Evolutionary conservation across 2,329 filamentous ascomycete species (phyloP), one percentile per base, ranked within the genome.

Genomic region (Fusarium floridanum): DNA sequence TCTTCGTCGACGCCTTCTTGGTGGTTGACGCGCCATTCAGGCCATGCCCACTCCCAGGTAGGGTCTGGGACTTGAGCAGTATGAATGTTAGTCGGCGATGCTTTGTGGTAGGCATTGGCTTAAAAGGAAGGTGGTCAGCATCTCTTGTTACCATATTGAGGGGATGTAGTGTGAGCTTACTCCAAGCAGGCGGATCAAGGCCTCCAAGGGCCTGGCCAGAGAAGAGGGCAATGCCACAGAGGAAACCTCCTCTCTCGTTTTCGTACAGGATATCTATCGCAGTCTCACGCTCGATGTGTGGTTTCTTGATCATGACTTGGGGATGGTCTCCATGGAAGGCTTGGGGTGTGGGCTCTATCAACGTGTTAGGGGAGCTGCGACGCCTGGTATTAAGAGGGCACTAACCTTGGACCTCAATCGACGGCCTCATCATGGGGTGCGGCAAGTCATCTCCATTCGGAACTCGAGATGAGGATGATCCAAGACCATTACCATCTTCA

Each of bases 61-160:
- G 97, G 97, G 81, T 99, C 97, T 0, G 97, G 97, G 2, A 98
- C 91, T 82, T 98, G 95, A 0, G 96, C 95, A 70, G 95, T 98
- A 69, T 92, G 90, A 72, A 96, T 97, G 80, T 88, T 84, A 11
- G 90, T 92, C 12, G 89, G 89, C 61, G 89, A 91, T 12, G 89
- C 82, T 71, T 89, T 90, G 76, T 91, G 87, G 27, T 85, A 89
- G 22, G 84, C 84, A 76, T 95, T 98, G 60, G 95, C 83, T 84
- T 57, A 32, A 45, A 37, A 37, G 12, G 20, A 50, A 39, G 48
- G 12, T 32, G 8, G 61, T 76, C 53, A 78, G 64, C 41, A 50
- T 29, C 32, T 34, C 41, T 36, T 50, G 45, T 66, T 37, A 43
- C 41, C 11, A 62, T n/a, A 10, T 43, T 22, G 20, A 29, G 6